Evolutionary conservation across 805 yeast genomes (phyloP).

Genomic region (Nakazawaea wickerhamii): DNA sequence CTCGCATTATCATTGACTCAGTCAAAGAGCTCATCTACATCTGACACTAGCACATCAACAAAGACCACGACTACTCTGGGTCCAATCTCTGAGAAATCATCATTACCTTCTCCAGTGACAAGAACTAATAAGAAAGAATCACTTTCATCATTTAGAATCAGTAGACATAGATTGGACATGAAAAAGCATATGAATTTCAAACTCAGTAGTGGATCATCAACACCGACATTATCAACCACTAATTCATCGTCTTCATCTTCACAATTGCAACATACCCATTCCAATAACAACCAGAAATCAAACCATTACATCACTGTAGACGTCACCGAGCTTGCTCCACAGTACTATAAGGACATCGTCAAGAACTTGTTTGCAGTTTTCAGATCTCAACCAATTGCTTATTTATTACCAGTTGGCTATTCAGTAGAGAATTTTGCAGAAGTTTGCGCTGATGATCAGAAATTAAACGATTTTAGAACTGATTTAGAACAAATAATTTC

Average conservation of each 20-base stretch:
- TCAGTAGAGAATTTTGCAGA: not conserved
- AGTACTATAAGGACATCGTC: conserved; percentile 7
- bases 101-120: not conserved
- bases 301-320: not conserved
- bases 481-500: conserved; percentile 15
- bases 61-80: not conserved
- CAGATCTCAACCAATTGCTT: conserved; percentile 6
- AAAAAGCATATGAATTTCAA: conserved; percentile 11
- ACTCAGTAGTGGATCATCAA: conserved; percentile 13
- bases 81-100: not conserved
- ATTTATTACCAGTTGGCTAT: conserved; percentile 1
- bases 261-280: not conserved
- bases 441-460: not conserved
- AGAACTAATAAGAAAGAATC: conserved; percentile 6
- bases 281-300: not conserved
- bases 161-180: conserved; percentile 12
- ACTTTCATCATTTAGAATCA: conserved; percentile 5
- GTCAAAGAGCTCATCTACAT: conserved; percentile 10
- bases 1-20: conserved; percentile 6
- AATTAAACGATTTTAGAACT: not conserved
- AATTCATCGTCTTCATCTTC: conserved; percentile 4
- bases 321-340: conserved; percentile 14
- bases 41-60: not conserved
- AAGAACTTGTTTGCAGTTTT: conserved; percentile 9
- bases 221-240: conserved; percentile 12